phyloP scores from a whole-genome alignment of 495 filamentous ascomycete genomes.

The Neurospora sp. region DNA sequence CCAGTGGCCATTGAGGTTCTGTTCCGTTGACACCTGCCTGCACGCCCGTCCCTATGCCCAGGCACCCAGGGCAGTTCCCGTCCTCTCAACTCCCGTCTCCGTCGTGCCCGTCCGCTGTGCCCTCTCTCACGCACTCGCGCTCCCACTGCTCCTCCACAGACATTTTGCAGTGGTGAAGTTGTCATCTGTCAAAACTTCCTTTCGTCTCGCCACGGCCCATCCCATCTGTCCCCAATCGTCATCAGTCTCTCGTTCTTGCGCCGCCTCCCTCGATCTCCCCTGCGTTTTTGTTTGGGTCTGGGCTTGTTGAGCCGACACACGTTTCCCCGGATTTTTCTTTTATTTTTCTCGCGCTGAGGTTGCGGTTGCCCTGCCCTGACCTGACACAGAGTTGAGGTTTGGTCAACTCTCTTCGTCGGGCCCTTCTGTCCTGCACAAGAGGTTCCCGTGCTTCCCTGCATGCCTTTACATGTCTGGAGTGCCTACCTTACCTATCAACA shows the following conservation, averaged over 20 bases:
- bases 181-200: background rate
- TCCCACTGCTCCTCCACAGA: background rate
- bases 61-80: background rate
- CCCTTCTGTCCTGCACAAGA: background rate
- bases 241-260: conserved; percentile 31
- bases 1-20: background rate
- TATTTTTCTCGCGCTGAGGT: background rate
- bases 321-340: background rate
- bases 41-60: background rate
- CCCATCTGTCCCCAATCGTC: conserved; percentile 27
- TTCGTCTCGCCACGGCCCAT: conserved; percentile 18
- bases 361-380: background rate
- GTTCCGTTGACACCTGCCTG: background rate
- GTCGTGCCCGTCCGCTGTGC: background rate
- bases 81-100: background rate
- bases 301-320: background rate
- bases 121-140: background rate
- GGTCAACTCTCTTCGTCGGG: background rate
- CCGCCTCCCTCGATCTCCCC: conserved; percentile 17
- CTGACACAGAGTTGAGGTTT: background rate
- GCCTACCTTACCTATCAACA: background rate
- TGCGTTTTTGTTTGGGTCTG: conserved; percentile 1
- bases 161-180: background rate
- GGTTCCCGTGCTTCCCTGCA: background rate
- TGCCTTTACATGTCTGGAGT: background rate